Base-by-base conservation (phyloP, 2,329 filamentous ascomycete genomes). In the Epichloe amarillans region DNA sequence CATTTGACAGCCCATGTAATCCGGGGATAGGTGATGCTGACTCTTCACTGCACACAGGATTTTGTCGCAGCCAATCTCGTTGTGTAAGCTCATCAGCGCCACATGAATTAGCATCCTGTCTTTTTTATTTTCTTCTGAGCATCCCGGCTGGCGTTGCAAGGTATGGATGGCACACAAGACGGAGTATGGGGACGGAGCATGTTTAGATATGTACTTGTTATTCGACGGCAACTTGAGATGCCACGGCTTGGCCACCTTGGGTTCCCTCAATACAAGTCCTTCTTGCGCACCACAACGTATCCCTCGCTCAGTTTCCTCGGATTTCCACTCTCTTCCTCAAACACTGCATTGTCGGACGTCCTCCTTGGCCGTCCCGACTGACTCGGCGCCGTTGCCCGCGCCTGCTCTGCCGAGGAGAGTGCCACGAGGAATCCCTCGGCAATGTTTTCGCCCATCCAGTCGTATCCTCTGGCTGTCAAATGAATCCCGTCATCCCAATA, bases 401-500 rank as follows among this genome's bases (percentile, higher is more conserved):
- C 42, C 12, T 17, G 5, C 2, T 48, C 15, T 10, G 15, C 26
- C 4, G 41, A 38, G n/a, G 33, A 33, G 23, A 49, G 37, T 4
- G 41, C 41, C 3, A 8, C 46, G 23, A 78, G 66, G 10, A 84
- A 62, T 33, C 66, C 70, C 23, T 73, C 69, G 45, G 74, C 80
- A 47, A 84, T 69, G 51, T 74, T 69, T 39, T 72, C 68, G 2
- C 81, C 82, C 69, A 85, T 78, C 57, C 77, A 66, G 59, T 82
- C 72, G 66, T 85, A 84, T 7, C 82, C 82, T 6, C 67, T 70
- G 0, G 68, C 62, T 0, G 74, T 76, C 10, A 83, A 68, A 64
- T 85, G 81, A 21, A 84, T 55, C 17, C 71, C 72, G 63, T 85
- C 81, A 55, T 80, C 72, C 78, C 80, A 84, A 57, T 79, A 76